phyloP scores from a whole-genome alignment of 2,329 filamentous ascomycete genomes.

The Camillea tinctor region DNA sequence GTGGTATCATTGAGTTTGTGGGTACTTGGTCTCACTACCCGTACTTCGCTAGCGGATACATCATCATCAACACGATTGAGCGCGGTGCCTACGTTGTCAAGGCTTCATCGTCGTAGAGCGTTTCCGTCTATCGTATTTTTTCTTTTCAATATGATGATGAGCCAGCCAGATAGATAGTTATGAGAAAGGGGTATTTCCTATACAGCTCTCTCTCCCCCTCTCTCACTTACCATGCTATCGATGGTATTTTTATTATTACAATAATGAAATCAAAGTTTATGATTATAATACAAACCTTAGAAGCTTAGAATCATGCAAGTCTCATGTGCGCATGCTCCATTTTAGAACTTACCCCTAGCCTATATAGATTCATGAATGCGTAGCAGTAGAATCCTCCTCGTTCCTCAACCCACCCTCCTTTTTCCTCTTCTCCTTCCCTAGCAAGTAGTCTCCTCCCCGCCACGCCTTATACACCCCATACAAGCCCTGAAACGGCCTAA shows the following conservation, averaged over 20 bases:
- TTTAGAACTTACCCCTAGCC: too few relatives aligned
- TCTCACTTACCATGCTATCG: too few relatives aligned
- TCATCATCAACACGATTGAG: conserved; percentile 47
- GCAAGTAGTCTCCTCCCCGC: conserved; percentile 45
- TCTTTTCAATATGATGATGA: neutral
- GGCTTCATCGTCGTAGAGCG: conserved; percentile 18
- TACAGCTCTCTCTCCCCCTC: neutral
- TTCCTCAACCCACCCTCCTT: conserved; percentile 6
- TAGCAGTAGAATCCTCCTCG: neutral
- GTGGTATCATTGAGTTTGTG: conserved; percentile 33
- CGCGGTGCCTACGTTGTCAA: conserved; percentile 45
- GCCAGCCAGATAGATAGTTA: too few relatives aligned
- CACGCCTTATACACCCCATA: conserved; percentile 47
- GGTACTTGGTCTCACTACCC: conserved; percentile 44
- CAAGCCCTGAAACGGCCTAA: conserved; percentile 45
- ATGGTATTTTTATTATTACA: neutral
- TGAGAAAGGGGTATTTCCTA: neutral
- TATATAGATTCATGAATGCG: too few relatives aligned
- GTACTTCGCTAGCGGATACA: conserved; percentile 42
- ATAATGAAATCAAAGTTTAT: neutral
- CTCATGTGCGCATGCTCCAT: too few relatives aligned
- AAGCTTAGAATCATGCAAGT: too few relatives aligned
- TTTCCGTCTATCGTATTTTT: too few relatives aligned
- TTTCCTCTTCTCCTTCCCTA: conserved; percentile 34
- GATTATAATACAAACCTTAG: neutral